Conservation (phyloP, 495 filamentous ascomycete genomes). For the Penicillium canescens region DNA sequence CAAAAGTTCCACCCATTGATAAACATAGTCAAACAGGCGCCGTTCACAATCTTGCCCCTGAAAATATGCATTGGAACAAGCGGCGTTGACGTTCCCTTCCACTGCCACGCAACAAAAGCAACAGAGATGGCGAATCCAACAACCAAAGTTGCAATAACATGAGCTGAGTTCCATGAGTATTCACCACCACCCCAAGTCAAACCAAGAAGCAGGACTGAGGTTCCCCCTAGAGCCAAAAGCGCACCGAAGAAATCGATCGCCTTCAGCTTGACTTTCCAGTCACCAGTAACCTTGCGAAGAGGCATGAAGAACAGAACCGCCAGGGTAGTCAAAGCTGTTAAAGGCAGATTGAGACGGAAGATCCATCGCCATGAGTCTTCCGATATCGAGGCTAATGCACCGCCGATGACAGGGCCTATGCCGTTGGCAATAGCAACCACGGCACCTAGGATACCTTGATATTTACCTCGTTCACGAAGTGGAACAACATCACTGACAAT, state of each 20-base stretch:
- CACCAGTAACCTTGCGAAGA: slow-evolving; percentile 46
- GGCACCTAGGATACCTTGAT: slow-evolving; percentile 58
- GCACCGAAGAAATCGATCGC: slow-evolving; percentile 50
- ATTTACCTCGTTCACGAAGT: slow-evolving; percentile 56
- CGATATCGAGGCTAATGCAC: slow-evolving; percentile 43
- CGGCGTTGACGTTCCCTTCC: slow-evolving; percentile 35
- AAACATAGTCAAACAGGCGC: slow-evolving; percentile 54
- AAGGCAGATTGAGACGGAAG: slow-evolving; percentile 52
- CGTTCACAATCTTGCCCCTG: slow-evolving; percentile 49
- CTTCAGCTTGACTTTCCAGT: slow-evolving; percentile 50
- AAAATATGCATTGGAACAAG: slow-evolving; percentile 51
- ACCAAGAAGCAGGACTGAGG: slow-evolving; percentile 45
- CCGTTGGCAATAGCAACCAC: slow-evolving; percentile 55
- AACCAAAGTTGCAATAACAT: slow-evolving; percentile 49
- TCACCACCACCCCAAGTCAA: slow-evolving; percentile 56
- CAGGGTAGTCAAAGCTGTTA: slow-evolving; percentile 45
- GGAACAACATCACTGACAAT: slow-evolving; percentile 59
- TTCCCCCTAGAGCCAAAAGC: slow-evolving; percentile 38
- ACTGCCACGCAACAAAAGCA: slow-evolving; percentile 52
- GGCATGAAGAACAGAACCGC: slow-evolving; percentile 55
- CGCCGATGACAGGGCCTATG: slow-evolving; percentile 56
- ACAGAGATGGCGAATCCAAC: slow-evolving; percentile 44
- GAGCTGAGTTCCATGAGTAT: slow-evolving; percentile 48
- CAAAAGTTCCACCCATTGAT: slow-evolving; percentile 57
- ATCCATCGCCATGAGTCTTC: slow-evolving; percentile 56